Percentiles rank a stretch among this genome's conserved stretches.
phyloP scores from a whole-genome alignment of 2,329 filamentous ascomycete species.

The Fusarium pininemorale region DNA sequence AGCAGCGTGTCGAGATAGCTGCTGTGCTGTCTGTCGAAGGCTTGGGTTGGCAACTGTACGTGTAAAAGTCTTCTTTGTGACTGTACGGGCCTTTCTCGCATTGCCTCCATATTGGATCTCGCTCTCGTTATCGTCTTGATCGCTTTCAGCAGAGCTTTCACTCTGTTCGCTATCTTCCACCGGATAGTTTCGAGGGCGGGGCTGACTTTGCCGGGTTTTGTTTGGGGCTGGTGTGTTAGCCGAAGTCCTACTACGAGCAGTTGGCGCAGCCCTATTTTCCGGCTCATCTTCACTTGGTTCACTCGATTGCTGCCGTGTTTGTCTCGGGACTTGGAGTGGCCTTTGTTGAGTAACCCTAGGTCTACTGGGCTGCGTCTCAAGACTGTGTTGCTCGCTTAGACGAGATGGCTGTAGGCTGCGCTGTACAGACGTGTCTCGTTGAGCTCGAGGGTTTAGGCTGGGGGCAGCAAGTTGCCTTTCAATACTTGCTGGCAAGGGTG shows the following conservation, averaged over 20 bases:
- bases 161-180: not conserved
- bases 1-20: not conserved
- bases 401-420: not conserved
- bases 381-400: not conserved
- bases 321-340: not conserved
- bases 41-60: not conserved
- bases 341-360: not conserved
- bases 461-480: not conserved
- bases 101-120: not conserved
- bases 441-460: not conserved
- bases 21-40: not conserved
- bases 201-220: slow-evolving; percentile 11
- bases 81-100: not conserved
- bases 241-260: not conserved
- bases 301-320: not conserved
- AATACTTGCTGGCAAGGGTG: slow-evolving; percentile 14
- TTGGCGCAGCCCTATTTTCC: not conserved
- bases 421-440: not conserved
- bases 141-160: not conserved
- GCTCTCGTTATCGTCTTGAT: not conserved
- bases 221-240: slow-evolving; percentile 37
- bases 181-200: not conserved
- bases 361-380: not conserved
- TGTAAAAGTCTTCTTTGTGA: not conserved
- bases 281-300: not conserved